Evolutionary conservation across 2,329 filamentous ascomycete genomes (phyloP).

Genomic region (Penicillium psychrosexuale): DNA sequence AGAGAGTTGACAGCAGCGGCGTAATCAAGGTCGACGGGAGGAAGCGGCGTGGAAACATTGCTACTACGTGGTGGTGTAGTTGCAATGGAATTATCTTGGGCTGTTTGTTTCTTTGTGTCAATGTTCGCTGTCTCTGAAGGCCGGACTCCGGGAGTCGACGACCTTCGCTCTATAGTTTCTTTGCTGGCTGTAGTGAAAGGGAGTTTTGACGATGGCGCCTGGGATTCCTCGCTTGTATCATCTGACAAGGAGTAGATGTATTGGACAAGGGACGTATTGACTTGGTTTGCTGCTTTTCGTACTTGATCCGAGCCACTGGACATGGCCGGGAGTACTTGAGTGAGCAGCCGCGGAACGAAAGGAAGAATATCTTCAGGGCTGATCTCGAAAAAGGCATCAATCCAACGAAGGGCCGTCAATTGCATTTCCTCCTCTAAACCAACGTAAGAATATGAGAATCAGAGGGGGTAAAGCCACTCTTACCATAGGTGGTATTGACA

Average conservation of each 20-base stretch:
- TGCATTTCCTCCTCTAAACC: constrained; percentile 79
- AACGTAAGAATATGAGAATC: constrained; percentile 15
- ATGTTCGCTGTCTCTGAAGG: constrained; percentile 27
- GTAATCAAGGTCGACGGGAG: constrained; percentile 76
- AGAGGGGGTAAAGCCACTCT: constrained; percentile 30
- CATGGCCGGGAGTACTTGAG: constrained; percentile 89
- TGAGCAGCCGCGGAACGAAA: constrained; percentile 88
- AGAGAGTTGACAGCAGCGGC: constrained; percentile 90
- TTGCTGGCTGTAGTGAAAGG: constrained; percentile 39
- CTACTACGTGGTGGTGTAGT: constrained; percentile 49
- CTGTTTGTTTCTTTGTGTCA: constrained; percentile 32
- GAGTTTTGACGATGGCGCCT: constrained; percentile 36
- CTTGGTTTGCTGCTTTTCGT: constrained; percentile 78
- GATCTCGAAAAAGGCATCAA: constrained; percentile 94
- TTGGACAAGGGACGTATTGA: constrained; percentile 87
- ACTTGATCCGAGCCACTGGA: constrained; percentile 88
- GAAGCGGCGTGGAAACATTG: constrained; percentile 46
- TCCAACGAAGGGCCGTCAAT: constrained; percentile 87
- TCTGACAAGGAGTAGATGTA: constrained; percentile 90
- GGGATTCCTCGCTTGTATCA: constrained; percentile 51
- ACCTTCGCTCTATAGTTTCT: constrained; percentile 41
- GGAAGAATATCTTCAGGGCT: constrained; percentile 94
- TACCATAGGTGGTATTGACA: constrained; percentile 75
- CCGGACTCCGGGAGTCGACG: constrained; percentile 39
- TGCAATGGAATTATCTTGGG: constrained; percentile 31